Conservation (phyloP, 257 asterid species). For the Primulina tabacum region DNA sequence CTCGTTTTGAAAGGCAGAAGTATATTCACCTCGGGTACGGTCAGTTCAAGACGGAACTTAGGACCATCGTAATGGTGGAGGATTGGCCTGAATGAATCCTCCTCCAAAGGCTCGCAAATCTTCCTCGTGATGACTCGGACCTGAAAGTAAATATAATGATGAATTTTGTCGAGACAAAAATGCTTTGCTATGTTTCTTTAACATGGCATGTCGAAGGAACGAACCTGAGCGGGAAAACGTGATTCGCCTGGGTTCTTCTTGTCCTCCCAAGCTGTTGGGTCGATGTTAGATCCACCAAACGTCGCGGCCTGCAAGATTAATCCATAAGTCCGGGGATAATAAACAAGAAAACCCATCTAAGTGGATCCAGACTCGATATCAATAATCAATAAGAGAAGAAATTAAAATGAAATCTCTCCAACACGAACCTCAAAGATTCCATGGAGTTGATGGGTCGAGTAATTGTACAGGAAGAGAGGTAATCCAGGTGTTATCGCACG, state of each 20-base stretch:
- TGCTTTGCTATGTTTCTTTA: not conserved
- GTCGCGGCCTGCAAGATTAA: constrained; percentile 65
- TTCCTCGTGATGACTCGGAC: constrained; percentile 80
- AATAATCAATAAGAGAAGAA: too few species aligned
- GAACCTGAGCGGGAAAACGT: constrained; percentile 96
- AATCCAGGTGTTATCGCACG: constrained; percentile 88
- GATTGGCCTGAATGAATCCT: constrained; percentile 92
- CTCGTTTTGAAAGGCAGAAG: not conserved
- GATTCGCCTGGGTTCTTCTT: constrained; percentile 90
- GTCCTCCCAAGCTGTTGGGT: constrained; percentile 97
- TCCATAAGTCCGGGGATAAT: not conserved
- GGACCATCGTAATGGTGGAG: constrained; percentile 99
- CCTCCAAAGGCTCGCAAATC: constrained; percentile 86
- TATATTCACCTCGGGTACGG: constrained; percentile 76
- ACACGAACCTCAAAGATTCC: constrained; percentile 83
- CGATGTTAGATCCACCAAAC: constrained; percentile 91
- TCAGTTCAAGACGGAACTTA: constrained; percentile 90
- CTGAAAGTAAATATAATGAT: constrained; percentile 24
- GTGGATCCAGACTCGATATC: not conserved
- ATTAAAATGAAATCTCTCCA: not conserved
- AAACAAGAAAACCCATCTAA: not conserved
- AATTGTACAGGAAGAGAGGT: constrained; percentile 87
- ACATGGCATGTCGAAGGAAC: not conserved
- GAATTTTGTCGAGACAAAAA: too few species aligned
- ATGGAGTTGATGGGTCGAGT: constrained; percentile 92